Percentiles rank a stretch among this genome's conserved stretches.
phyloP scores from a whole-genome alignment of 2,329 filamentous ascomycete species.

The Xylariaceae sp. region DNA sequence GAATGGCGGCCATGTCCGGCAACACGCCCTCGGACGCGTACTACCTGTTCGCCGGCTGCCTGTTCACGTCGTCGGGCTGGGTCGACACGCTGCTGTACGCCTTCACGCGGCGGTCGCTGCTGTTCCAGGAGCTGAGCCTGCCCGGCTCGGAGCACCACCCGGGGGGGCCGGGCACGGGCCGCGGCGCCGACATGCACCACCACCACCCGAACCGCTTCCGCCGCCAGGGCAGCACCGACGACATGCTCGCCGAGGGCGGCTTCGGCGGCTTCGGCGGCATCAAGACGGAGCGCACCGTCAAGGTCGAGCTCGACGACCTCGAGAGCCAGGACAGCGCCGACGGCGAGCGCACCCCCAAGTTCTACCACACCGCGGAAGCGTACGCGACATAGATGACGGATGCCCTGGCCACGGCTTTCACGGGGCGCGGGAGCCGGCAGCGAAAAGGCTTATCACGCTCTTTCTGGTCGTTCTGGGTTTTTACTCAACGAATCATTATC shows the following conservation, averaged over 20 bases:
- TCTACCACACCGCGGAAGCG: slow-evolving; percentile 1
- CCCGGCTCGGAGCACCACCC: slow-evolving; percentile 3
- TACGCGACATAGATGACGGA: not conserved
- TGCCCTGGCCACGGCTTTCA: too few species aligned
- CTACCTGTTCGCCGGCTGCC: slow-evolving; percentile 21
- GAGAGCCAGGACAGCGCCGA: slow-evolving; percentile 7
- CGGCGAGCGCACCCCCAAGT: not conserved
- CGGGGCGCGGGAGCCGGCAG: too few species aligned
- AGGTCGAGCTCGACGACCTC: slow-evolving; percentile 17
- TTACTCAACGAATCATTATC: too few species aligned
- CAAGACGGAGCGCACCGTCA: slow-evolving; percentile 18
- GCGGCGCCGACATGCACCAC: not conserved
- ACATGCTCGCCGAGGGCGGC: slow-evolving; percentile 12
- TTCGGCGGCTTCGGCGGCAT: slow-evolving; percentile 12
- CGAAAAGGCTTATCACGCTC: too few species aligned
- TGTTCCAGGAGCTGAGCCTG: slow-evolving; percentile 16
- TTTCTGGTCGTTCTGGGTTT: too few species aligned
- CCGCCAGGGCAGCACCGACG: slow-evolving; percentile 16
- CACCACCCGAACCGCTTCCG: slow-evolving; percentile 6
- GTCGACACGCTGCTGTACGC: slow-evolving; percentile 34
- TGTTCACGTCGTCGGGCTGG: slow-evolving; percentile 33
- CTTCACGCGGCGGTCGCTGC: slow-evolving; percentile 30
- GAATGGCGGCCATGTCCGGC: slow-evolving; percentile 42
- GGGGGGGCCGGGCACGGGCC: too few species aligned
- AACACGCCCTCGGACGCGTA: slow-evolving; percentile 28